Evolutionary conservation across 208 protist species (phyloP).

Genomic region (Phytomonas sp.): DNA sequence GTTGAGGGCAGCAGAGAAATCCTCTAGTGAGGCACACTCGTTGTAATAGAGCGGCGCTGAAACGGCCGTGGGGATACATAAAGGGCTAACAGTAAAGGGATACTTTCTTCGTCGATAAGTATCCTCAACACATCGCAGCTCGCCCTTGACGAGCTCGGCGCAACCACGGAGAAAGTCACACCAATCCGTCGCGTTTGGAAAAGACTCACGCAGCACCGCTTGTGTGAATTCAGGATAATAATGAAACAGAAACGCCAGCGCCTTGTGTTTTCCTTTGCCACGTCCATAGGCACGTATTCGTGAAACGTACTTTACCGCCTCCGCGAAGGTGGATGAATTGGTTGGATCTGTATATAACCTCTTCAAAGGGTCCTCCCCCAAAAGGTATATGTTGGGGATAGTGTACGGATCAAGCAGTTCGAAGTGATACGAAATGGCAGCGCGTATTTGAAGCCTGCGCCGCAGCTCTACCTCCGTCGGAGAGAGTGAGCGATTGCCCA

Average conservation of each 20-base stretch:
- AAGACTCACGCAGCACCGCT: slow-evolving; percentile 35
- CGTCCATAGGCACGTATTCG: slow-evolving; percentile 34
- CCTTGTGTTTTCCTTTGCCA: slow-evolving; percentile 36
- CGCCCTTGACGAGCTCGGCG: slow-evolving; percentile 17
- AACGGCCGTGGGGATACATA: not conserved
- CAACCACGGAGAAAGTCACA: slow-evolving; percentile 35
- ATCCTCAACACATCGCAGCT: slow-evolving; percentile 22
- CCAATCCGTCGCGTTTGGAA: slow-evolving; percentile 28
- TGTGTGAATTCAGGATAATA: slow-evolving; percentile 43
- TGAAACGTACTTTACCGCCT: slow-evolving; percentile 20
- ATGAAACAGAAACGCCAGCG: slow-evolving; percentile 25
- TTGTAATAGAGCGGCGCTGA: slow-evolving; percentile 3
- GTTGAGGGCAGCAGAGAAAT: slow-evolving; percentile 16
- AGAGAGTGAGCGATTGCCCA: not conserved
- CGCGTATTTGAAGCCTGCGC: slow-evolving; percentile 29
- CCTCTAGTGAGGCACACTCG: slow-evolving; percentile 28
- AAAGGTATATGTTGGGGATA: slow-evolving; percentile 43
- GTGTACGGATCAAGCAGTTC: slow-evolving; percentile 41
- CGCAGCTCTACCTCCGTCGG: slow-evolving; percentile 14
- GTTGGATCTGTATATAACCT: slow-evolving; percentile 30
- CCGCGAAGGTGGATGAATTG: slow-evolving; percentile 25
- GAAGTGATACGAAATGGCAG: slow-evolving; percentile 17
- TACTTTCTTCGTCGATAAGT: slow-evolving; percentile 9
- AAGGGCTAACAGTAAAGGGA: not conserved
- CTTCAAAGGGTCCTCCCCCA: slow-evolving; percentile 14